A percentile compares a stretch with the other conserved stretches of the same genome.
Conservation (phyloP, 345 rosid genomes). For the Lumnitzera racemosa region DNA sequence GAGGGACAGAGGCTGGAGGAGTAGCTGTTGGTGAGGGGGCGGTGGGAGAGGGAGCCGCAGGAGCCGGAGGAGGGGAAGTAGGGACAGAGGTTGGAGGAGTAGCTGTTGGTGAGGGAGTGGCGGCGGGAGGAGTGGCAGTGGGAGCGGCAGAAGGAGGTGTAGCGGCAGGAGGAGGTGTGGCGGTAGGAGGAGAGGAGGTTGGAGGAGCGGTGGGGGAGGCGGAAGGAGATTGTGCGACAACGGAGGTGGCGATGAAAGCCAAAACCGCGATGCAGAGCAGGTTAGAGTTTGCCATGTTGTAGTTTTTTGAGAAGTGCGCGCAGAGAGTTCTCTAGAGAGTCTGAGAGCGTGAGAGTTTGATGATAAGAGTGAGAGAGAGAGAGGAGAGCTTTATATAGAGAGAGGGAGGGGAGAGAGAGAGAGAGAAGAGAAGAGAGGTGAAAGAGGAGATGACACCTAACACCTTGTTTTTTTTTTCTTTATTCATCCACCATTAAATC, state of each 20-base stretch:
- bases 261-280: background rate
- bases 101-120: background rate
- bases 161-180: too few species aligned
- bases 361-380: too few species aligned
- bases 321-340: too few species aligned
- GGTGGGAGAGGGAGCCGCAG: background rate
- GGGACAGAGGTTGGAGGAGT: too few species aligned
- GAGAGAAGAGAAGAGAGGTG: too few species aligned
- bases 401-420: too few species aligned
- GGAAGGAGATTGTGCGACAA: background rate
- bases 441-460: too few species aligned
- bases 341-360: too few species aligned
- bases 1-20: background rate
- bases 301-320: background rate
- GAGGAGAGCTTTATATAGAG: too few species aligned
- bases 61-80: background rate
- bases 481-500: too few species aligned
- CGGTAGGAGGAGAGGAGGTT: background rate
- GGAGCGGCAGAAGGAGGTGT: background rate
- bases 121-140: background rate
- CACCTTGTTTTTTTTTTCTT: too few species aligned
- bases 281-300: background rate
- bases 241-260: slow-evolving; percentile 1
- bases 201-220: background rate
- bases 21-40: background rate